Evolutionary conservation across 352 stramenopile species (phyloP).

Genomic region (Poterioochromonas sp.): DNA sequence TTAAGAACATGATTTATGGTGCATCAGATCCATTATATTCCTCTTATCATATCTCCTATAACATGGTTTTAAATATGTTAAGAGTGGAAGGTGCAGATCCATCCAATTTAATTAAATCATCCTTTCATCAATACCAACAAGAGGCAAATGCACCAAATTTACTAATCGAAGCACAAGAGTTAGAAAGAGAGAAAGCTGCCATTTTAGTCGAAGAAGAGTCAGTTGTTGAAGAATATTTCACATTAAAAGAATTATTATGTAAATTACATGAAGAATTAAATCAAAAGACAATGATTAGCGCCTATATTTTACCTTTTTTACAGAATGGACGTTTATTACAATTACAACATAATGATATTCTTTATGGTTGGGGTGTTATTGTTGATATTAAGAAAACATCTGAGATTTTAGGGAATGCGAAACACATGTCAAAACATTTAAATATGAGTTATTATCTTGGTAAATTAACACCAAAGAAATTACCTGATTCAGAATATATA

Average conservation of each 20-base stretch:
- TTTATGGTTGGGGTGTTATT: constrained; percentile 69
- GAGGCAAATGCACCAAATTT: constrained; percentile 56
- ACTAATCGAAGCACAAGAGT: constrained; percentile 55
- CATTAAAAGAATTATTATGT: constrained; percentile 58
- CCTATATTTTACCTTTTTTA: constrained; percentile 83
- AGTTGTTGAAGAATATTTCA: constrained; percentile 69
- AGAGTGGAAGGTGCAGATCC: constrained; percentile 91
- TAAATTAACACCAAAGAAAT: background rate
- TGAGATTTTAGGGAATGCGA: constrained; percentile 25
- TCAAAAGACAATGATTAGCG: constrained; percentile 75
- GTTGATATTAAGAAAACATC: constrained; percentile 47
- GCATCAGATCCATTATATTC: constrained; percentile 77
- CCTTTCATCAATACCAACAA: constrained; percentile 86
- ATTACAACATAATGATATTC: constrained; percentile 56
- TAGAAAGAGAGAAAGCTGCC: constrained; percentile 66
- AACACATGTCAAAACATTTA: background rate
- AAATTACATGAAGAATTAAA: constrained; percentile 80
- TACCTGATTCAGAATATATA: background rate
- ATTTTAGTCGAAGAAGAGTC: constrained; percentile 66
- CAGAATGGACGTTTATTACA: constrained; percentile 53
- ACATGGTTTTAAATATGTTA: constrained; percentile 99
- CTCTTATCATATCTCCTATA: constrained; percentile 96
- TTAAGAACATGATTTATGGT: constrained; percentile 69
- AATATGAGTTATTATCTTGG: background rate
- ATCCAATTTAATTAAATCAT: constrained; percentile 95